Conservation (phyloP, 208 protist species). For the Wallacemonas rigidus region DNA sequence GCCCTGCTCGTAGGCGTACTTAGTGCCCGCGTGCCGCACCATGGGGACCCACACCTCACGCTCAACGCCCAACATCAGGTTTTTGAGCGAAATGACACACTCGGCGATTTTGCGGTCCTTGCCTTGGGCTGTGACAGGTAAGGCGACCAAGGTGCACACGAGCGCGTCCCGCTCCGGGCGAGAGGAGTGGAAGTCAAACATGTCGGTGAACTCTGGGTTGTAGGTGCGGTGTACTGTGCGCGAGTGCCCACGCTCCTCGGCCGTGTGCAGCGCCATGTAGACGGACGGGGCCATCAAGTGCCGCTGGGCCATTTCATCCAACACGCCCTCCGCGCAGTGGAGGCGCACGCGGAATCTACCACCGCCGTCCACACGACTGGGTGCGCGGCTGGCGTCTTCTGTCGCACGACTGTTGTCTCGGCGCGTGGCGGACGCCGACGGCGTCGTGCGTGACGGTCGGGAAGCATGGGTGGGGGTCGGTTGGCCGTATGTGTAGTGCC, state of each 20-base stretch:
- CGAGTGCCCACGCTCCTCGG: slow-evolving; percentile 61
- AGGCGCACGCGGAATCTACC: slow-evolving; percentile 59
- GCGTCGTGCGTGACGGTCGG: not conserved
- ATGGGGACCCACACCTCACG: slow-evolving; percentile 65
- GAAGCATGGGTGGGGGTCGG: not conserved
- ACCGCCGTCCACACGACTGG: not conserved
- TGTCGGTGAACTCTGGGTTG: slow-evolving; percentile 74
- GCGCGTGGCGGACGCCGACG: not conserved
- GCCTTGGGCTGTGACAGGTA: slow-evolving; percentile 18
- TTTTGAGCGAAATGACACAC: slow-evolving; percentile 68
- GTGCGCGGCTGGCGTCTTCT: not conserved
- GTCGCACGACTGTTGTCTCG: not conserved
- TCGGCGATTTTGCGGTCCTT: slow-evolving; percentile 63
- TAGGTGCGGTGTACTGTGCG: slow-evolving; percentile 38
- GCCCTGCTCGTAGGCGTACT: slow-evolving; percentile 72
- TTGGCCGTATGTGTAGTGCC: slow-evolving; percentile 13
- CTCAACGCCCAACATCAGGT: slow-evolving; percentile 58
- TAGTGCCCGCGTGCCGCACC: slow-evolving; percentile 67
- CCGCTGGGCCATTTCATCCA: slow-evolving; percentile 39
- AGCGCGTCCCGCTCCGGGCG: slow-evolving; percentile 66
- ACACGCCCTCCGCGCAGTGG: slow-evolving; percentile 39
- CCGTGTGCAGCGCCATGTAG: slow-evolving; percentile 65
- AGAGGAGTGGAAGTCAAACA: slow-evolving; percentile 70
- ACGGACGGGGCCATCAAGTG: slow-evolving; percentile 31
- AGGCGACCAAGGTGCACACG: slow-evolving; percentile 60